phyloP scores from a whole-genome alignment of 495 filamentous ascomycete genomes.

The Aspergillus indologenus region DNA sequence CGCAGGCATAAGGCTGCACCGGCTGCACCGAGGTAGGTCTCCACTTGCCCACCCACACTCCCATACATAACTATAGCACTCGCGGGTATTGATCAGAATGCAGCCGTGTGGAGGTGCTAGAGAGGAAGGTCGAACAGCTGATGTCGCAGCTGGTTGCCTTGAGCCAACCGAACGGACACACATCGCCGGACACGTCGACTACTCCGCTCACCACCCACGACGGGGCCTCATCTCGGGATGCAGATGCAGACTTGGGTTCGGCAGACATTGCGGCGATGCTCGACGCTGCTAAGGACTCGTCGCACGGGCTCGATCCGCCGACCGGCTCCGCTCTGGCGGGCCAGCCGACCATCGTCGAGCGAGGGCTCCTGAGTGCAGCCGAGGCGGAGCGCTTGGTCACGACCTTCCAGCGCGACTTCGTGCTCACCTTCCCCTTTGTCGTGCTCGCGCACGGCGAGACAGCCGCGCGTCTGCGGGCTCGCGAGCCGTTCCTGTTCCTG shows the following conservation, averaged over 20 bases:
- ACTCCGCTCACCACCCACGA: background rate
- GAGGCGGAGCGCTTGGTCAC: conserved; percentile 9
- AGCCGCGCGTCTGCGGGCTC: conserved; percentile 11
- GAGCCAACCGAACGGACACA: background rate
- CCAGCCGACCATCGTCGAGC: conserved; percentile 23
- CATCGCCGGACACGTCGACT: background rate
- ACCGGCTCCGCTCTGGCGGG: conserved; percentile 19
- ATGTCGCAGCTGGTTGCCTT: conserved; percentile 5
- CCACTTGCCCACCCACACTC: no score
- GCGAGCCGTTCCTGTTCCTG: conserved; percentile 23
- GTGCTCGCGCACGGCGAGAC: conserved; percentile 16
- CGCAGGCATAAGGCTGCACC: conserved; percentile 18
- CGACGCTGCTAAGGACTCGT: background rate
- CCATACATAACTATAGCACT: no score
- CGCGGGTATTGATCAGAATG: conserved; percentile 9
- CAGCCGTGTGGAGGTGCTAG: conserved; percentile 23
- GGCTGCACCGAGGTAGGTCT: no score
- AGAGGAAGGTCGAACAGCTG: conserved; percentile 3
- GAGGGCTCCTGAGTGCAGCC: conserved; percentile 14
- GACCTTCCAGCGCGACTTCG: conserved; percentile 16
- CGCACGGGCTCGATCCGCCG: conserved; percentile 9
- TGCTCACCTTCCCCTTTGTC: conserved; percentile 24
- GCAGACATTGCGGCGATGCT: conserved; percentile 4
- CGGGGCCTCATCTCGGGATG: background rate
- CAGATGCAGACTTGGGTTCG: background rate